These are phyloP conservation scores for Melanopsichium pennsylvanicum DNA, from an alignment of 1,284 basidiomycete genomes.

Conservation along the genomic window DNA sequence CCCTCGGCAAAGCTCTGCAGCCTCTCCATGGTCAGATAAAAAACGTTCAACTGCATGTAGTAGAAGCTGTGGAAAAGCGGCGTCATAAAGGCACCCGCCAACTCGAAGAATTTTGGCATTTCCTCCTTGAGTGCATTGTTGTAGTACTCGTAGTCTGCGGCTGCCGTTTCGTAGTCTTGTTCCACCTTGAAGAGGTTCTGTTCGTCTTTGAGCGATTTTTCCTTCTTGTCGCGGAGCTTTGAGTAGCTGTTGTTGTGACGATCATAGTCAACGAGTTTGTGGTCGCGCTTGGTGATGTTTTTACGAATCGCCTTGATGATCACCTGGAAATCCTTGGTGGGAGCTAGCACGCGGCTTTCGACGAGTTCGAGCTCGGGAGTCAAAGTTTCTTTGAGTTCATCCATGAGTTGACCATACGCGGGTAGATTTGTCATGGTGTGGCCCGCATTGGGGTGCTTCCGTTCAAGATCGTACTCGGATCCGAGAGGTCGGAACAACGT, in stretches of 20 bases:
- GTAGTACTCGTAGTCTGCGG: constrained; percentile 95
- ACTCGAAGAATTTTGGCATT: constrained; percentile 86
- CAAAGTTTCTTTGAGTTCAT: constrained; percentile 80
- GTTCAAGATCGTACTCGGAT: constrained; percentile 80
- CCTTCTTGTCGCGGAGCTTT: constrained; percentile 94
- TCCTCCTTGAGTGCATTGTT: constrained; percentile 91
- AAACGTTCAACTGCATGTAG: constrained; percentile 97
- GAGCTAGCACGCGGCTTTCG: constrained; percentile 82
- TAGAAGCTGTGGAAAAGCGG: constrained; percentile 97
- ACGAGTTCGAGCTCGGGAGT: constrained; percentile 94
- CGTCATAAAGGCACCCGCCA: constrained; percentile 88
- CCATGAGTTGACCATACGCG: constrained; percentile 77
- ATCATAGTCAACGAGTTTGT: constrained; percentile 96
- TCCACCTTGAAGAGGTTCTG: constrained; percentile 76
- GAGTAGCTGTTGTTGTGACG: constrained; percentile 93
- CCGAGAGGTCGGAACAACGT: constrained; percentile 69
- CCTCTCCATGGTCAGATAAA: constrained; percentile 91
- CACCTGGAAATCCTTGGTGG: constrained; percentile 85
- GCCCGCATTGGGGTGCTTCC: constrained; percentile 79
- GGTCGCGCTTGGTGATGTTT: constrained; percentile 92
- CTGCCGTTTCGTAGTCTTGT: constrained; percentile 94
- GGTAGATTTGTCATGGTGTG: constrained; percentile 82
- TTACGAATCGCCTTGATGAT: constrained; percentile 90
- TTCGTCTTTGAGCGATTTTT: constrained; percentile 66
- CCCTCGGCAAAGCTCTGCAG: constrained; percentile 81